phyloP scores from a whole-genome alignment of 768 basidiomycete species.

The Psilocybe tampanensis region DNA sequence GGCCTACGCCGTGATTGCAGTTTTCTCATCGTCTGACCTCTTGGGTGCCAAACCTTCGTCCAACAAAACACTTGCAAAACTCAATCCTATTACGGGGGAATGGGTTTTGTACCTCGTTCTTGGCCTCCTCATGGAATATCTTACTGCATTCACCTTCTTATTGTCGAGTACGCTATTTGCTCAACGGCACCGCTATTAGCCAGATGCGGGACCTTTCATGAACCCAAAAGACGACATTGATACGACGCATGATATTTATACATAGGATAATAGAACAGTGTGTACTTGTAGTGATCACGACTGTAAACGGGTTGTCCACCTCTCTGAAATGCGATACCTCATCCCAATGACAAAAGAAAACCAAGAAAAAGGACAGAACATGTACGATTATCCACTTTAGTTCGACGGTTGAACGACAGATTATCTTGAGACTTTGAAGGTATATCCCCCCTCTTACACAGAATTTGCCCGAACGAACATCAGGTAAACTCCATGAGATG shows the following conservation, averaged over 20 bases:
- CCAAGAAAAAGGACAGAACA: neutral
- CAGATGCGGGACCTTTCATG: neutral
- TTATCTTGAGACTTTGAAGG: neutral
- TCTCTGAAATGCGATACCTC: constrained; percentile 2
- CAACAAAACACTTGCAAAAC: constrained; percentile 49
- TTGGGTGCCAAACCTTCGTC: constrained; percentile 38
- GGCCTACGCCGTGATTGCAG: constrained; percentile 59
- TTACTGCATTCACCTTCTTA: constrained; percentile 49
- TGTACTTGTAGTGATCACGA: constrained; percentile 5
- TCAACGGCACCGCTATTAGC: constrained; percentile 26
- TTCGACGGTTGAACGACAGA: no score
- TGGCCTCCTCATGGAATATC: constrained; percentile 62
- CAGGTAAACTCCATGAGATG: constrained; percentile 38
- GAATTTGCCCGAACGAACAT: neutral
- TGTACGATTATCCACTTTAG: no score
- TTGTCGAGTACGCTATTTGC: constrained; percentile 47
- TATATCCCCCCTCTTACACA: neutral
- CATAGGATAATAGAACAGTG: constrained; percentile 3
- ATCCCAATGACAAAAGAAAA: neutral
- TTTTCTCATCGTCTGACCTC: constrained; percentile 55
- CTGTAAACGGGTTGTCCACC: neutral
- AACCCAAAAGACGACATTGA: neutral
- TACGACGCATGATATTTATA: neutral
- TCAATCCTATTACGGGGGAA: constrained; percentile 58
- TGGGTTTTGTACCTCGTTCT: constrained; percentile 63